Evolutionary conservation across 805 yeast species (phyloP).

Genomic region (Cyberlindnera suaveolens): DNA sequence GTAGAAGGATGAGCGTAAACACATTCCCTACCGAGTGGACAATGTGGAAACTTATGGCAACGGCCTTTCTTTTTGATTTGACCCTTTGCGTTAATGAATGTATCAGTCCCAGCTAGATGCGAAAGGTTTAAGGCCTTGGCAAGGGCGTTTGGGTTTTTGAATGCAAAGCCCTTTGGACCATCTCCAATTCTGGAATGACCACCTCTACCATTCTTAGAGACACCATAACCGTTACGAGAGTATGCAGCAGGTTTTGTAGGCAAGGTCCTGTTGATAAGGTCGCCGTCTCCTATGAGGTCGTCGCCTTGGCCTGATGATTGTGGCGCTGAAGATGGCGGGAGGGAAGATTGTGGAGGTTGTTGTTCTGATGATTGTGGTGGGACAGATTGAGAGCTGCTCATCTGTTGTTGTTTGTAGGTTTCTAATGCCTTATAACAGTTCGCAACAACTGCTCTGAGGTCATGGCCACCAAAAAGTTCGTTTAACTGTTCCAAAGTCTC

Average conservation of each 20-base stretch:
- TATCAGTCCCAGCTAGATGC: slow-evolving; percentile 22
- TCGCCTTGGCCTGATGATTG: slow-evolving; percentile 4
- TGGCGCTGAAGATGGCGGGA: slow-evolving; percentile 15
- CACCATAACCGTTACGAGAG: slow-evolving; percentile 3
- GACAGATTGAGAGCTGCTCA: neutral
- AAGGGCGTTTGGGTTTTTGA: slow-evolving; percentile 26
- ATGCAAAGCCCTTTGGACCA: slow-evolving; percentile 21
- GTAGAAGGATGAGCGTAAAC: slow-evolving; percentile 76
- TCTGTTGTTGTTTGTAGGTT: slow-evolving; percentile 21
- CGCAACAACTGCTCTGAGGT: slow-evolving; percentile 51
- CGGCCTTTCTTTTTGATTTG: slow-evolving; percentile 53
- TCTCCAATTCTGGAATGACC: slow-evolving; percentile 8
- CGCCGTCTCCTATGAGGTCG: slow-evolving; percentile 4
- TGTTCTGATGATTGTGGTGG: slow-evolving; percentile 13
- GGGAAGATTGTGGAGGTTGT: slow-evolving; percentile 14
- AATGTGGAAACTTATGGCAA: slow-evolving; percentile 67
- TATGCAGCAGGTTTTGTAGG: slow-evolving; percentile 17
- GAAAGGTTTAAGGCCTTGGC: slow-evolving; percentile 35
- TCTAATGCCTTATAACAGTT: slow-evolving; percentile 53
- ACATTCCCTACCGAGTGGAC: slow-evolving; percentile 59
- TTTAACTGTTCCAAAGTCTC: slow-evolving; percentile 58
- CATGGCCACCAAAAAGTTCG: slow-evolving; percentile 53
- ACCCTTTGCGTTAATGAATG: slow-evolving; percentile 25
- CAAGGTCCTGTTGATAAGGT: slow-evolving; percentile 3
- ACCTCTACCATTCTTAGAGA: slow-evolving; percentile 10